Evolutionary conservation across 23 red algal species (phyloP).

Genomic region (Cyanidiococcus yangmingshanensis): DNA sequence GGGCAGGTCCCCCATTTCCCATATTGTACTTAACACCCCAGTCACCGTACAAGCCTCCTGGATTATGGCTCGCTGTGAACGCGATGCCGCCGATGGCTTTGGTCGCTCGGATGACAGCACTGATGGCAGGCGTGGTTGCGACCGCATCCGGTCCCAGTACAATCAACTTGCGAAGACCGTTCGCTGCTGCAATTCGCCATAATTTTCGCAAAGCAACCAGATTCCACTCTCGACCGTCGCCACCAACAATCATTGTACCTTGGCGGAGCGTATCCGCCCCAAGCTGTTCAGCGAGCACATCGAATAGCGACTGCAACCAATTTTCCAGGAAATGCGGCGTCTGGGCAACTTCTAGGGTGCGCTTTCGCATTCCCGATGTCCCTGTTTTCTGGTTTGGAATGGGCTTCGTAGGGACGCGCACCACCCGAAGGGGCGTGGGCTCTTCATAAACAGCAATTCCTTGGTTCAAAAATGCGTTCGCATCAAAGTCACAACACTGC

Average conservation of each 20-base stretch:
- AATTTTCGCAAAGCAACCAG: constrained; percentile 47
- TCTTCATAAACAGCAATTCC: background rate
- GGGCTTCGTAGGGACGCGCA: constrained; percentile 29
- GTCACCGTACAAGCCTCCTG: constrained; percentile 59
- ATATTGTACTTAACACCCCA: constrained; percentile 95
- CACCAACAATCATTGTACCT: constrained; percentile 45
- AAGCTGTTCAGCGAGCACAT: constrained; percentile 5
- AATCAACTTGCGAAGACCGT: constrained; percentile 54
- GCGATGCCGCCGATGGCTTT: constrained; percentile 66
- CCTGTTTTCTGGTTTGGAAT: constrained; percentile 82
- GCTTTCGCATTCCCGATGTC: constrained; percentile 79
- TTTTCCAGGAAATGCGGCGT: constrained; percentile 62
- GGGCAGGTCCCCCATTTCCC: constrained; percentile 52
- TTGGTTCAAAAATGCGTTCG: background rate
- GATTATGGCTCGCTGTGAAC: constrained; percentile 91
- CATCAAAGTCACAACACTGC: background rate
- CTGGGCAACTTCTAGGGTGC: constrained; percentile 25
- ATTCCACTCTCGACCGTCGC: constrained; percentile 84
- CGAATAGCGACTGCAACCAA: constrained; percentile 90
- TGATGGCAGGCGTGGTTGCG: constrained; percentile 65
- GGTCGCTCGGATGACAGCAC: constrained; percentile 42
- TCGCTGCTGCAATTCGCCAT: constrained; percentile 69
- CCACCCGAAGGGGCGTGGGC: background rate
- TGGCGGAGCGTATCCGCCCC: background rate
- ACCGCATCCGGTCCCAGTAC: constrained; percentile 56